Base-by-base conservation (phyloP, 495 filamentous ascomycete genomes). In the Letharia lupina region DNA sequence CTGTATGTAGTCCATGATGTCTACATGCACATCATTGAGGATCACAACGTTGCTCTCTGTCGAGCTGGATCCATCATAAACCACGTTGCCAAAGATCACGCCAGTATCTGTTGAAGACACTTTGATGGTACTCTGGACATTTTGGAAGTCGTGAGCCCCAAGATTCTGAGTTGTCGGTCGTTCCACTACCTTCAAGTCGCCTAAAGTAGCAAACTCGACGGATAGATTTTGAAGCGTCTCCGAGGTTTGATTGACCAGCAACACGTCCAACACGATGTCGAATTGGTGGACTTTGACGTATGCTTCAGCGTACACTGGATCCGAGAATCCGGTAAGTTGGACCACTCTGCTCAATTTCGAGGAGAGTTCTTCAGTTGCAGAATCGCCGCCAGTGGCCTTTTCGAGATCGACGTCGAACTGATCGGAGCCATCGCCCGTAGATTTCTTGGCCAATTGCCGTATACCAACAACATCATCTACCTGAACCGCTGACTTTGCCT, bases 1-100 rank as follows among this genome's bases (percentile, higher is more conserved):
- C 72, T 98, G 93, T 71, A 99, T 99, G 78, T 99, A 99, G 77
- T 99, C 95, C 95, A 99, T 99, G 72, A 99, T 98, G 74, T 99
- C 95, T 67, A 97, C 94, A 75, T 98, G 95, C 42, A 99, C 88
- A 75, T 99, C 95, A 76, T 98, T 98, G 58, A 99, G 85, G 70
- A 99, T 99, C 71, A 99, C 95, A 12, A 98, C 94, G 70, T 96
- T 94, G 70, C 87, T 91, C 77, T 99, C 95, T 5, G 93, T 96
- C 59, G 90, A 94, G 77, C 91, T 93, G 5, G 93, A 85, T 45
- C 94, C 94, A 67, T 99, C 95, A 75, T 99, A 99, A 40, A 99
- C 91, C 31, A 99, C 92, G 74, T 99, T 99, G 60, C 95, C 95
- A 73, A 99, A 99, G 70, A 99, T 99, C 67, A 99, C 95, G 67